Base-by-base conservation (phyloP, 106 monocot genomes). In the Apostasia shenzhenica region DNA sequence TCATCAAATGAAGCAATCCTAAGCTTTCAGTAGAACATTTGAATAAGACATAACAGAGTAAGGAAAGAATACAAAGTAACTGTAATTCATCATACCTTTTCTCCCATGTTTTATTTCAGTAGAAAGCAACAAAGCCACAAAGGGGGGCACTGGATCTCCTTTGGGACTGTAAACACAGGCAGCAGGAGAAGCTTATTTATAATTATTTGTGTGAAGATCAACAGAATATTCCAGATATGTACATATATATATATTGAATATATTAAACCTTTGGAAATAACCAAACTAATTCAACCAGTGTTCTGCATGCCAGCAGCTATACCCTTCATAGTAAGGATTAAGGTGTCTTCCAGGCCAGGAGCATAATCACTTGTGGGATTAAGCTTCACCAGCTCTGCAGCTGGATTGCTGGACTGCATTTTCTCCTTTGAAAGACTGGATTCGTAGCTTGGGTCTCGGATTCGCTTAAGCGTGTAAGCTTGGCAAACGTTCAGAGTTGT, bases 241-340 rank as follows among this genome's bases (percentile, higher is more conserved):
- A 57, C 4, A 59, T n/a, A 59, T 59, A 59, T 59, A 59, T 41
- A 40, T 6, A 41, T 41, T 39, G 41, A 3, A 59, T 8, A 41
- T 40, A 59, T 39, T 8, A 59, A 45, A 61, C 3, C 61, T 11
- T 61, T 43, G 11, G 43, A 13, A 1, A 45, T 63, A 10, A 10
- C 3, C 44, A 40, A 3, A 38, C 12, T 11, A 40, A 72, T 48
- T 73, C 79, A 94, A 72, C 94, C 94, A 1, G 94, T 94, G 74
- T 94, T 94, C 76, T 90, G 90, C 94, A 94, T 70, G 41, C 94
- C 94, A 14, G 94, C 90, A 67, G 94, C 94, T 63, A 94, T 85
- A 67, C 94, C 94, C 82, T 94, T 94, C 94, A 94, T 94, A 61
- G 94, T 94, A 74, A 94, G 66, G 61, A 94, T 94, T 51, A 94